These are phyloP conservation scores for Xylariaceae sp. DNA, from an alignment of 2,329 filamentous ascomycete genomes.

Conservation along the genomic window DNA sequence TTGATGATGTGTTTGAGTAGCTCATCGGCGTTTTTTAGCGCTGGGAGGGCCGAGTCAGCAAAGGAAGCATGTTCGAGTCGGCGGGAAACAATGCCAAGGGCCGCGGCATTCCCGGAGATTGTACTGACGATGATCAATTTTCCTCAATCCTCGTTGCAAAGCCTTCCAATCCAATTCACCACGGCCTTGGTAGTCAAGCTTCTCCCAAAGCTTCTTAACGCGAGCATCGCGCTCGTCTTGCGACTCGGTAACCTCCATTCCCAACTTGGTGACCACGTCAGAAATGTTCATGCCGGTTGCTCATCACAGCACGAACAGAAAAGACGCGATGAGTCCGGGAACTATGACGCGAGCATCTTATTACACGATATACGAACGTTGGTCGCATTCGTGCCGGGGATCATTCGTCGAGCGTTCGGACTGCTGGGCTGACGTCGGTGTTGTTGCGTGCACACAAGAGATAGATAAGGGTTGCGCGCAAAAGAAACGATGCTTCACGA, in stretches of 20 bases:
- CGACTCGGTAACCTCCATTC: conserved; percentile 68
- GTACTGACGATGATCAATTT: conserved; percentile 82
- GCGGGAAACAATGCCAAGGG: neutral
- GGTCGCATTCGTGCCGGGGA: conserved; percentile 10
- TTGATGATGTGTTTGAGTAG: conserved; percentile 76
- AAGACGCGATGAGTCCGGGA: conserved; percentile 19
- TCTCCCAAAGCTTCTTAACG: conserved; percentile 77
- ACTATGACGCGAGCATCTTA: conserved; percentile 22
- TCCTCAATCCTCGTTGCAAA: conserved; percentile 75
- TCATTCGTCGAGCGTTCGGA: conserved; percentile 7
- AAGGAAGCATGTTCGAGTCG: conserved; percentile 3
- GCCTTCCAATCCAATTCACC: conserved; percentile 80
- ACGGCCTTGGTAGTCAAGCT: conserved; percentile 68
- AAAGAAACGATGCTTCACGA: conserved; percentile 12
- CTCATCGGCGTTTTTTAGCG: conserved; percentile 82
- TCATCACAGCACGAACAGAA: conserved; percentile 35
- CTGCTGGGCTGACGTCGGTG: conserved; percentile 5
- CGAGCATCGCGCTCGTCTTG: conserved; percentile 74
- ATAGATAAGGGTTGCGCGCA: conserved; percentile 17
- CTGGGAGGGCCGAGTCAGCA: conserved; percentile 32
- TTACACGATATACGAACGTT: conserved; percentile 8
- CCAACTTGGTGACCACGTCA: conserved; percentile 46
- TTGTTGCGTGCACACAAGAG: conserved; percentile 6
- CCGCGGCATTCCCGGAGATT: neutral
- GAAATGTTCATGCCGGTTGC: conserved; percentile 40